These are phyloP conservation scores for Cicer pinnatifidum DNA, from an alignment of 306 rosid species.

Conservation along the genomic window DNA sequence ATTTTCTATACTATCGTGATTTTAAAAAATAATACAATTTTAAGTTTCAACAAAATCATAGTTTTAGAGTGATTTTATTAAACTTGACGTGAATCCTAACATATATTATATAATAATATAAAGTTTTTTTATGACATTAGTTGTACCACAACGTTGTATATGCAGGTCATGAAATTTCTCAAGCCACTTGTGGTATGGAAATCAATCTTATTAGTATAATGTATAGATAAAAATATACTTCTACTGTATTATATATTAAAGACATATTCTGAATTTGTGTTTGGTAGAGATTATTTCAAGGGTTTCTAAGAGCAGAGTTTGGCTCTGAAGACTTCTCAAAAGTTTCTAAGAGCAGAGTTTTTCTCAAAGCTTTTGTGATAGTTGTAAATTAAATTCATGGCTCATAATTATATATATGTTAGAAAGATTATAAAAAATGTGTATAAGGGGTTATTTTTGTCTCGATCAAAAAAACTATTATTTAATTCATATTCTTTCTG, in stretches of 20 bases:
- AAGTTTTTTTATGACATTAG: not conserved
- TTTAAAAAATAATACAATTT: too few species aligned
- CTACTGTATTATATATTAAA: constrained; percentile 42
- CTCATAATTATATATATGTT: too few species aligned
- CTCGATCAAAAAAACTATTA: constrained; percentile 1
- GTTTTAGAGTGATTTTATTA: too few species aligned
- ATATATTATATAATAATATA: not conserved
- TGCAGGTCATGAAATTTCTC: constrained; percentile 93
- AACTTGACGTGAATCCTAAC: not conserved
- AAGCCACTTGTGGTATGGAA: constrained; percentile 73
- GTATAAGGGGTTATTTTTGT: constrained; percentile 1
- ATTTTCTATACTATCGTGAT: too few species aligned
- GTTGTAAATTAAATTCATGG: too few species aligned
- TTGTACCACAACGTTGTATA: not conserved
- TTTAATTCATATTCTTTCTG: constrained; percentile 37
- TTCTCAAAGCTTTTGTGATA: too few species aligned
- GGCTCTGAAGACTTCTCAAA: constrained; percentile 46
- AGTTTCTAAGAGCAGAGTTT: constrained; percentile 51
- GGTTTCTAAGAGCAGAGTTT: constrained; percentile 53
- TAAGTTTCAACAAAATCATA: too few species aligned
- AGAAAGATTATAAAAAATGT: not conserved
- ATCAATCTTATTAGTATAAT: constrained; percentile 57
- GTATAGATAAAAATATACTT: constrained; percentile 49
- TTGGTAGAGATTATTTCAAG: constrained; percentile 46
- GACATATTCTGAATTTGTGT: constrained; percentile 35